phyloP scores from a whole-genome alignment of 2,329 filamentous ascomycete species.

The Bipolaris sorokiniana region DNA sequence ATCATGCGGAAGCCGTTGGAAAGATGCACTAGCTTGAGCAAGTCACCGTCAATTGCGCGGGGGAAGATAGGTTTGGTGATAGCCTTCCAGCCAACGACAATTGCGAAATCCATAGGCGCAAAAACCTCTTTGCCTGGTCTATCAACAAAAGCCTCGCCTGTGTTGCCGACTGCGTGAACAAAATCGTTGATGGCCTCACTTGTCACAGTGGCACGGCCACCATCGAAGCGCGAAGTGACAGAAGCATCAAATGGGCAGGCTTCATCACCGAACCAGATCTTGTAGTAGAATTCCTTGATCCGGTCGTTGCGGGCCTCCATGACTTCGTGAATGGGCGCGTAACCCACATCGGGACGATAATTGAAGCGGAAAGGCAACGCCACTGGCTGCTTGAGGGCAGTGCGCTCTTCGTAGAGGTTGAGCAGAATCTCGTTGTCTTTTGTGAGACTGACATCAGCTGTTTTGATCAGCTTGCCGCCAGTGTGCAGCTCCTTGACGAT shows the following conservation, averaged over 20 bases:
- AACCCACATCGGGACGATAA: slow-evolving; percentile 94
- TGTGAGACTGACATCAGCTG: slow-evolving; percentile 80
- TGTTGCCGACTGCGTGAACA: slow-evolving; percentile 98
- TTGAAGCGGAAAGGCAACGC: slow-evolving; percentile 85
- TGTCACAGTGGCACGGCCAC: slow-evolving; percentile 84
- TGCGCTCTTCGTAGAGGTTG: slow-evolving; percentile 92
- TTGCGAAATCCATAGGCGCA: slow-evolving; percentile 98
- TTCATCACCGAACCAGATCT: slow-evolving; percentile 93
- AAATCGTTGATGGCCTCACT: slow-evolving; percentile 96
- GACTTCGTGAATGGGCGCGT: slow-evolving; percentile 95
- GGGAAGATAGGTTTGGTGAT: slow-evolving; percentile 99
- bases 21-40: slow-evolving; percentile 93
- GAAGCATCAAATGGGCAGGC: slow-evolving; percentile 80
- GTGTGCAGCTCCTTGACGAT: slow-evolving; percentile 85
- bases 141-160: slow-evolving; percentile 95
- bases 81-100: slow-evolving; percentile 98
- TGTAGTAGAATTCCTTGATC: slow-evolving; percentile 99
- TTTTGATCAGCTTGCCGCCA: slow-evolving; percentile 84
- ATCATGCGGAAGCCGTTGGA: slow-evolving; percentile 99
- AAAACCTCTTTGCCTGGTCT: slow-evolving; percentile 91
- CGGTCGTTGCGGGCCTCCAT: slow-evolving; percentile 96
- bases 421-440: slow-evolving; percentile 81
- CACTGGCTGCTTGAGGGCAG: slow-evolving; percentile 80
- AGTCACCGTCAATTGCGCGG: slow-evolving; percentile 90
- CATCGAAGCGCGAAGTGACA: slow-evolving; percentile 87